Evolutionary conservation across 2,329 filamentous ascomycete species (phyloP).

Genomic region (Pestalotiopsis sp.): DNA sequence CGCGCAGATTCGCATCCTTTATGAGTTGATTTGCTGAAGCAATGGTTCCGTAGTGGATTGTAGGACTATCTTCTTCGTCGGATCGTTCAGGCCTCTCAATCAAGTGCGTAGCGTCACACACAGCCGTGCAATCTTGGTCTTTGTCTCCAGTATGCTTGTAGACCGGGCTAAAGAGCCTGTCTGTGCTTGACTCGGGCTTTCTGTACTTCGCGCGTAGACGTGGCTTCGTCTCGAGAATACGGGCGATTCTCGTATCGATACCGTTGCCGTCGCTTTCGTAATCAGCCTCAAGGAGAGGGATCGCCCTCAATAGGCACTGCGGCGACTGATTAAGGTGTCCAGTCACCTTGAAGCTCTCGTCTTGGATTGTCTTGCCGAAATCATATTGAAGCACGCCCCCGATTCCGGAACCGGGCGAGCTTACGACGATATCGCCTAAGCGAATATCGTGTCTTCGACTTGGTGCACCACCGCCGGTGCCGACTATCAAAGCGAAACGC

Average conservation of each 20-base stretch:
- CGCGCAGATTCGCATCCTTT: constrained; percentile 25
- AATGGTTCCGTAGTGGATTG: constrained; percentile 36
- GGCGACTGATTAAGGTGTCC: constrained; percentile 14
- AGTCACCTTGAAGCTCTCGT: constrained; percentile 17
- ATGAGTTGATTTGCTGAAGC: constrained; percentile 33
- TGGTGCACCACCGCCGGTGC: constrained; percentile 31
- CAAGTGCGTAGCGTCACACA: neutral
- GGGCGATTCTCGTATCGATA: constrained; percentile 28
- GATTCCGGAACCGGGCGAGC: constrained; percentile 16
- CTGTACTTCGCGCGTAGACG: constrained; percentile 21
- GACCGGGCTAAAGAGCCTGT: constrained; percentile 27
- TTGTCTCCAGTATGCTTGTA: constrained; percentile 7
- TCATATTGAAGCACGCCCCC: constrained; percentile 33
- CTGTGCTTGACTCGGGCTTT: constrained; percentile 23
- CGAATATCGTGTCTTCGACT: constrained; percentile 25
- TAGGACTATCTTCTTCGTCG: too few relatives aligned
- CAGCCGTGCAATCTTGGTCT: neutral
- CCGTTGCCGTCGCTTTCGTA: constrained; percentile 19
- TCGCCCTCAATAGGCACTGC: constrained; percentile 2
- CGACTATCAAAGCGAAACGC: constrained; percentile 31
- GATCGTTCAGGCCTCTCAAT: too few relatives aligned
- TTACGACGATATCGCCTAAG: constrained; percentile 33
- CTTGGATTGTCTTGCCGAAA: constrained; percentile 26
- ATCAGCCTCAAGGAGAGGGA: constrained; percentile 27
- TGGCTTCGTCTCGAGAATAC: constrained; percentile 23